Conservation (phyloP, 805 yeast genomes). For the Brettanomyces anomalus region DNA sequence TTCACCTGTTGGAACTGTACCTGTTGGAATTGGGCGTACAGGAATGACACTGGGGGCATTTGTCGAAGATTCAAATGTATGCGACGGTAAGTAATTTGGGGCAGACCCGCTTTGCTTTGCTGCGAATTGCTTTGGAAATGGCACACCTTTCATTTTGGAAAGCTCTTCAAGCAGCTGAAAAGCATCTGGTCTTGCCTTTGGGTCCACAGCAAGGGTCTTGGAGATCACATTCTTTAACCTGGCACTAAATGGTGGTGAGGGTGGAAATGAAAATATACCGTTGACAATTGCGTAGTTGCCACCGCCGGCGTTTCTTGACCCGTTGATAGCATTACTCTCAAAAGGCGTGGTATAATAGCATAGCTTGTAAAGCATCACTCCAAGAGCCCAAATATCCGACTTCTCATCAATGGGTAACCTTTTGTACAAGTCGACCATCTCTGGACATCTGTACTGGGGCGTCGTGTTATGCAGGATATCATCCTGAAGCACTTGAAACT, state of each 20-base stretch:
- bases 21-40: too few relatives aligned
- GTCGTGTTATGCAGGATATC: constrained; percentile 76
- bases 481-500: constrained; percentile 48
- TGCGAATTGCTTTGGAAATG: constrained; percentile 22
- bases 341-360: constrained; percentile 82
- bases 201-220: constrained; percentile 55
- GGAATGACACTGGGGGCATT: neutral
- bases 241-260: constrained; percentile 49
- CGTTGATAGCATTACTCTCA: constrained; percentile 38
- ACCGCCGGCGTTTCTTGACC: constrained; percentile 22
- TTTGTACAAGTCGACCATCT: constrained; percentile 65
- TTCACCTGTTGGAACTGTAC: too few relatives aligned
- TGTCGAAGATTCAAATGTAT: neutral
- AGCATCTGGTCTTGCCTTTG: constrained; percentile 64
- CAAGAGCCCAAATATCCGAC: constrained; percentile 81
- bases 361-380: constrained; percentile 65
- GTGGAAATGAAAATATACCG: constrained; percentile 44
- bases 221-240: constrained; percentile 56
- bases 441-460: constrained; percentile 80
- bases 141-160: constrained; percentile 47
- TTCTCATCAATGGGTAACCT: constrained; percentile 73
- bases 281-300: constrained; percentile 58
- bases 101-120: neutral
- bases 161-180: constrained; percentile 64
- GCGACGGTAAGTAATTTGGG: neutral